Evolutionary conservation across 805 yeast species (phyloP), one percentile per base, ranked within the genome.

Genomic region (Candida saitoana): DNA sequence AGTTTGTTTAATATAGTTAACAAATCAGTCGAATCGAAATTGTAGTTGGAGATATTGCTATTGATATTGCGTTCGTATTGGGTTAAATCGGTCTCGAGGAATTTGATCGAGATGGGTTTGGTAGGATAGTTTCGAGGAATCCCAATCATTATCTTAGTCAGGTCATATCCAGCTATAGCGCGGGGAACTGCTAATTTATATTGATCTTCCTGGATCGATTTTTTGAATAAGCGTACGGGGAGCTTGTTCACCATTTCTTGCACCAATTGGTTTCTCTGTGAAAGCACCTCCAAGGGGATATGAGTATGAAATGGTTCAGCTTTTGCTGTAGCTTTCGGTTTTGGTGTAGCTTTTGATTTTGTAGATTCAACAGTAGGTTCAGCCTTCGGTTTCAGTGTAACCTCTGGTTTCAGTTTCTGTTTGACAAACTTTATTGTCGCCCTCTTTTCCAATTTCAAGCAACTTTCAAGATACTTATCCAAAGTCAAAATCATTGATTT

Each of bases 341-440:
- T 27, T 11, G 36, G 18, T 18, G 31, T 29, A 6, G 35, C 2
- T 31, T 22, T 43, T 29, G 29, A 24, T 27, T 5, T 32, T 42
- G 34, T 4, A 43, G 36, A 9, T 42, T 36, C 18, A 43, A 31
- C 5, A 30, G 40, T 27, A 41, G 46, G 40, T 15, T 16, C 17
- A 31, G 32, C 40, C 20, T 39, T 40, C 34, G 36, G 33, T 8
- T 33, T 39, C 22, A 18, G 37, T n/a, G 44, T 41, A 11, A 34
- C 29, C 27, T 43, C 43, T 37, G 42, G 48, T 20, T 43, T 54
- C 20, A 38, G 37, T 49, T 69, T 72, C 16, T 6, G 5, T 14
- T 5, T 29, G 22, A 82, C 81, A 49, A 84, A 70, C 54, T 80
- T 84, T 45, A 84, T 63, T 0, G 87, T 80, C 17, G 74, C 77